Base-by-base conservation (phyloP, 73 alveolate genomes). In the Paramecium octaurelia region DNA sequence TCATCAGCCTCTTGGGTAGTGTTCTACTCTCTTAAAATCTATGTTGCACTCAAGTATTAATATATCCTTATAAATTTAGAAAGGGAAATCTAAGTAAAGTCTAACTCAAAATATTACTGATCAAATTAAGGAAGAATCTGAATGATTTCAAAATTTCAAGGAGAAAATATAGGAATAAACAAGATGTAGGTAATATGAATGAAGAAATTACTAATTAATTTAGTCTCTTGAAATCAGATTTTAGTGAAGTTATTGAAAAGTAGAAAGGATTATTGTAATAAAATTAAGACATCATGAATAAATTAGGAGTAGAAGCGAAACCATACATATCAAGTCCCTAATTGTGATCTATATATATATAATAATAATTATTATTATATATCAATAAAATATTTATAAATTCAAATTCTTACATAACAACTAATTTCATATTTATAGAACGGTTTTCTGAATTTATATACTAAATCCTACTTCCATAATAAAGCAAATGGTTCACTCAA, bases 281-380 rank as follows among this genome's bases (percentile, higher is more conserved):
- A 73, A 73, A 73, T 73, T 18, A 73, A 34, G 87, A 73, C 38
- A 73, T 73, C 31, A 73, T 73, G 87, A 36, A 73, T 34, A 73
- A 73, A 73, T 73, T 73, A 73, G 87, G 87, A 73, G 87, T 73
- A 36, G 87, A 73, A 35, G 84, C 84, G 14, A 64, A 64, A 64
- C 84, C 84, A 4, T 64, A 64, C 10, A 64, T 64, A 31, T 64
- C 84, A 11, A 64, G 27, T 64, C 50, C 84, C 3, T 64, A 64
- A 64, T 64, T 64, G 12, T 64, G 84, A 64, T 64, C 69, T 54
- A 18, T 18, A 54, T 54, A 54, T 54, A 54, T 54, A 54, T 48
- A 48, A 18, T 16, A 18, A 7, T 8, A 11, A 48, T 48, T 48
- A 48, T 48, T 11, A 48, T 48, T 48, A 20, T 48, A 48, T 14